Percentiles rank a stretch among this genome's conserved stretches.
Evolutionary conservation across 176 grass and related monocot genomes (phyloP).

Genomic region (Triticum dicoccoides): DNA sequence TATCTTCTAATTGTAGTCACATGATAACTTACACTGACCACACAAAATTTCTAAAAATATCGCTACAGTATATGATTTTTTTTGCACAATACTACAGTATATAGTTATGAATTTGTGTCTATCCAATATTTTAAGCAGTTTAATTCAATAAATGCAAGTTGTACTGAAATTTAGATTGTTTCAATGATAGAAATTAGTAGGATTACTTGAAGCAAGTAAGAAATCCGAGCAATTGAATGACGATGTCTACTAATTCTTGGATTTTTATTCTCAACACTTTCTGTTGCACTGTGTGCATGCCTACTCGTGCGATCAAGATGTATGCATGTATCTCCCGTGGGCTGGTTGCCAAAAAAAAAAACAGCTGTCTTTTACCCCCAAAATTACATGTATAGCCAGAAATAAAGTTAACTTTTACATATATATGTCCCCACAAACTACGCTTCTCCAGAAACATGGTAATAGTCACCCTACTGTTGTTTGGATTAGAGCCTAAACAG

Average conservation of each 20-base stretch:
- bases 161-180: constrained; percentile 20
- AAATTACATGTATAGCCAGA: too few relatives aligned
- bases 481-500: constrained; percentile 33
- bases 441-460: not conserved
- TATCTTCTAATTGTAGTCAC: not conserved
- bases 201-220: constrained; percentile 14
- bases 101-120: not conserved
- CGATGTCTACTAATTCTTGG: constrained; percentile 74
- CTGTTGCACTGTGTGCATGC: not conserved
- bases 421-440: not conserved
- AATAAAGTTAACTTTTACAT: not conserved
- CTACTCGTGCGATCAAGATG: not conserved
- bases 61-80: too few relatives aligned
- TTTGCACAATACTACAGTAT: not conserved
- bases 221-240: constrained; percentile 84
- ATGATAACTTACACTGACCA: not conserved
- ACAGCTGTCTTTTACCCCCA: too few relatives aligned
- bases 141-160: not conserved
- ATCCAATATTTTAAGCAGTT: not conserved
- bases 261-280: constrained; percentile 4
- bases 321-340: too few relatives aligned
- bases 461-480: not conserved
- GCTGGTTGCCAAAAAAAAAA: too few relatives aligned
- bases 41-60: not conserved
- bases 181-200: constrained; percentile 47